phyloP scores from a whole-genome alignment of 1,139 yeast genomes.

The Nakaseomyces uthaithaninus region DNA sequence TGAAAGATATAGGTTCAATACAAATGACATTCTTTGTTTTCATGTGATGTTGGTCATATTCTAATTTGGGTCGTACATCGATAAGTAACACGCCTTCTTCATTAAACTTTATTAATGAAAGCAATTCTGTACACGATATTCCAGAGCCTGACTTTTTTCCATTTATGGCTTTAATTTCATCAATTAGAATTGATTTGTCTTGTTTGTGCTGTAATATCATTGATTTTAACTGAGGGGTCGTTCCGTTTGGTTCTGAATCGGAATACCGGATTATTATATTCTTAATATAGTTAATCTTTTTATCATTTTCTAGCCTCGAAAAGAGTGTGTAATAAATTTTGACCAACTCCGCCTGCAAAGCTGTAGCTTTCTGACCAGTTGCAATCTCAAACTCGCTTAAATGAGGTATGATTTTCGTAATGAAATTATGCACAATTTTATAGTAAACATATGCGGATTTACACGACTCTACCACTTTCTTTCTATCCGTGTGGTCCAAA shows the following conservation, averaged over 20 bases:
- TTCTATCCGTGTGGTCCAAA: not conserved
- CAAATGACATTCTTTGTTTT: conserved; percentile 48
- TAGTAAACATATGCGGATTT: conserved; percentile 29
- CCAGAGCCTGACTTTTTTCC: conserved; percentile 12
- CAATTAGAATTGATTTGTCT: not conserved
- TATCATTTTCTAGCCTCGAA: conserved; percentile 17
- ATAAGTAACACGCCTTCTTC: conserved; percentile 39
- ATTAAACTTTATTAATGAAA: conserved; percentile 12
- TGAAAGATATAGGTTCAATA: conserved; percentile 55
- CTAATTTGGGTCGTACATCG: conserved; percentile 55
- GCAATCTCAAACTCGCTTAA: conserved; percentile 19
- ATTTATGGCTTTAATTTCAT: conserved; percentile 1
- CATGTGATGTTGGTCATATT: conserved; percentile 54
- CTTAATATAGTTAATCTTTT: conserved; percentile 17
- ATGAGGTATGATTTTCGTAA: conserved; percentile 23
- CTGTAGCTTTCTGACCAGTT: conserved; percentile 1
- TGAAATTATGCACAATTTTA: conserved; percentile 24
- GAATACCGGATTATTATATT: conserved; percentile 17
- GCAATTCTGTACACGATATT: conserved; percentile 14
- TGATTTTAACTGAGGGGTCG: not conserved
- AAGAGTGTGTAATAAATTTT: conserved; percentile 22
- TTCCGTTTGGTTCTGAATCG: conserved; percentile 3
- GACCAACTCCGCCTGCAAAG: conserved; percentile 13
- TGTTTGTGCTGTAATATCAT: not conserved
- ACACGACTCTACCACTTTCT: conserved; percentile 15